phyloP scores from a whole-genome alignment of 2,329 filamentous ascomycete species.

The Fusarium haematococcum region DNA sequence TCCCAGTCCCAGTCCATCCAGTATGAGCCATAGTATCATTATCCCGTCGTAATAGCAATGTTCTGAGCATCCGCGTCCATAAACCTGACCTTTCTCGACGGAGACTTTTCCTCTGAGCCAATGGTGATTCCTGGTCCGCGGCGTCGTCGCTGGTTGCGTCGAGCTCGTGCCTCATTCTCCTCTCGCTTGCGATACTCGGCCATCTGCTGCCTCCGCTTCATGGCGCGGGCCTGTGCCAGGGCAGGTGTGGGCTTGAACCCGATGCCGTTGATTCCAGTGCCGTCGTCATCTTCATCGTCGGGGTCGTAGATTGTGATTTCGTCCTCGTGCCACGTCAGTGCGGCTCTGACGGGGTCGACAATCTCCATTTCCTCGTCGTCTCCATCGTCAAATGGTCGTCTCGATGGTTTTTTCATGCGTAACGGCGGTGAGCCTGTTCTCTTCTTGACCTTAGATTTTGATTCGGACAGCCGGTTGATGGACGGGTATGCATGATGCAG shows the following conservation, averaged over 20 bases:
- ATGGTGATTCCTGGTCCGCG: slow-evolving; percentile 45
- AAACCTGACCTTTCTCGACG: slow-evolving; percentile 53
- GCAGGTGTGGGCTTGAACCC: slow-evolving; percentile 74
- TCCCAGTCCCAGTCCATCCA: not conserved
- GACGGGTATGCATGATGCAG: slow-evolving; percentile 53
- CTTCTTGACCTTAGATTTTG: slow-evolving; percentile 52
- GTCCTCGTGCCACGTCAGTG: slow-evolving; percentile 75
- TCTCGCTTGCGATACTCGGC: slow-evolving; percentile 72
- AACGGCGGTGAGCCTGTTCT: slow-evolving; percentile 55
- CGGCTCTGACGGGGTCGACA: slow-evolving; percentile 66
- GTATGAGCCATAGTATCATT: slow-evolving; percentile 19
- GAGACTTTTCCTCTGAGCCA: slow-evolving; percentile 37
- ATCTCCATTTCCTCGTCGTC: slow-evolving; percentile 53
- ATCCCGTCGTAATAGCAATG: slow-evolving; percentile 47
- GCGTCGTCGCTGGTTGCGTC: slow-evolving; percentile 64
- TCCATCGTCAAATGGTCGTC: slow-evolving; percentile 36
- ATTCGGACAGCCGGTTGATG: slow-evolving; percentile 54
- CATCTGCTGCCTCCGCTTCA: slow-evolving; percentile 71
- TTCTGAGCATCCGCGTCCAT: slow-evolving; percentile 53
- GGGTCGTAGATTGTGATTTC: slow-evolving; percentile 76
- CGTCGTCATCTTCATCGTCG: slow-evolving; percentile 74
- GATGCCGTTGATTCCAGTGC: slow-evolving; percentile 75
- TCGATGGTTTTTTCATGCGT: slow-evolving; percentile 41
- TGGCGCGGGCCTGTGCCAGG: slow-evolving; percentile 66
- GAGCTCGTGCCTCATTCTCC: slow-evolving; percentile 69